Evolutionary conservation across 352 stramenopile species (phyloP).

Genomic region (Pythium scleroteichum): DNA sequence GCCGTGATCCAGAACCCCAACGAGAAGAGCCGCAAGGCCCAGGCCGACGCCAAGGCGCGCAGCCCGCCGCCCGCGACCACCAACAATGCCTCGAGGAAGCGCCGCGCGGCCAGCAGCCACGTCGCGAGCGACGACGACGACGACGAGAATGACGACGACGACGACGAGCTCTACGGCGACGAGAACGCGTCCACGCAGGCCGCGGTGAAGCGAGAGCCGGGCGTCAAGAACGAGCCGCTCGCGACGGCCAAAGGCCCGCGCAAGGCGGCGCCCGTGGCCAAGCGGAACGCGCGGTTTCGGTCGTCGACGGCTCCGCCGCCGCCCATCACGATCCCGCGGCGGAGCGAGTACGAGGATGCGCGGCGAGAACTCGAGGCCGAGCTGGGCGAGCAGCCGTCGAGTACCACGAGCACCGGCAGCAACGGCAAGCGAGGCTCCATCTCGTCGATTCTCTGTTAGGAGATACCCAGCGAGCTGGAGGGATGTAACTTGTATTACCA

Average conservation of each 20-base stretch:
- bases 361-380: slow-evolving; percentile 16
- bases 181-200: slow-evolving; percentile 14
- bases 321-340: slow-evolving; percentile 67
- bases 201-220: neutral
- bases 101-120: neutral
- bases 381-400: slow-evolving; percentile 39
- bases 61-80: slow-evolving; percentile 20
- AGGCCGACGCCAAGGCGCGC: slow-evolving; percentile 50
- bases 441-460: slow-evolving; percentile 68
- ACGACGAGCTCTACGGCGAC: slow-evolving; percentile 19
- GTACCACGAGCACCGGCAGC: slow-evolving; percentile 55
- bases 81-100: slow-evolving; percentile 6
- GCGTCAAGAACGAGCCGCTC: slow-evolving; percentile 9
- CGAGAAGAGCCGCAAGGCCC: slow-evolving; percentile 81
- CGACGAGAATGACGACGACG: slow-evolving; percentile 9
- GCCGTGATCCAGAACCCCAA: slow-evolving; percentile 85
- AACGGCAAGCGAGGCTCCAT: slow-evolving; percentile 61
- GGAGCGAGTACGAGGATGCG: slow-evolving; percentile 30
- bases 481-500: no score
- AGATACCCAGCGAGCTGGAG: neutral
- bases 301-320: slow-evolving; percentile 35
- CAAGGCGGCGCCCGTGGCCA: slow-evolving; percentile 1
- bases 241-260: slow-evolving; percentile 2
- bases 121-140: slow-evolving; percentile 18
- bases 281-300: slow-evolving; percentile 20